Base-by-base conservation (phyloP, 164 flowering plant genomes). In the Pachysandra terminalis region DNA sequence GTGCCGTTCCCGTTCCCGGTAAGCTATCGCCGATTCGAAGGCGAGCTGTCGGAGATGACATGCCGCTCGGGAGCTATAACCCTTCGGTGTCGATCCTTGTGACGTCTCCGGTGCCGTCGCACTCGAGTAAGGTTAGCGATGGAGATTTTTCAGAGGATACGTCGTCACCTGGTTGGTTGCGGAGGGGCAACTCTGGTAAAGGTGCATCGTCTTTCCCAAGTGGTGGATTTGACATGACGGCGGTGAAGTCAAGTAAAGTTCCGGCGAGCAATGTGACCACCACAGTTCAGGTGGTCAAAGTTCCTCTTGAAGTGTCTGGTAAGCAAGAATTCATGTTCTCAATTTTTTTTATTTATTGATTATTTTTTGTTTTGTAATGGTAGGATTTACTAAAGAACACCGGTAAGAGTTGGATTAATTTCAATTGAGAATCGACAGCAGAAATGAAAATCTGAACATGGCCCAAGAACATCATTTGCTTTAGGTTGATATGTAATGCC, bases 1-100 rank as follows among this genome's bases (percentile, higher is more conserved):
- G 75, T 19, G 49, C 84, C 1, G 72, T 80, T 23, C 82, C 85
- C 24, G 74, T 78, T 1, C 82, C 80, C 0, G 68, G 56, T 13
- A 60, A 79, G 1, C 35, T 53, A n/a, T 72, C 79, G 48, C 85
- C 84, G 15, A 66, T 61, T n/a, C 74, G 81, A 53, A 68, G 82
- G n/a, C 70, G 70, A 14, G 15, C 56, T 37, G 25, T 48, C n/a
- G 81, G 61, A 0, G 85, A 79, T 9, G 62, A 56, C 48, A 51
- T 74, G 52, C 61, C 70, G 28, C 80, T 84, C 12, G 93, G 92
- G 51, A 90, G 96, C 72, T 90, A 83, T 69, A 83, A 87, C 54
- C 85, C 87, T 0, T 68, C 86, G n/a, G 89, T 85, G 41, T 73
- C 80, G 56, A 37, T 85, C 32, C 75, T 84, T 10, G 77, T 79